phyloP scores from a whole-genome alignment of 1,284 basidiomycete genomes.

The Rhodotorula mucilaginosa region DNA sequence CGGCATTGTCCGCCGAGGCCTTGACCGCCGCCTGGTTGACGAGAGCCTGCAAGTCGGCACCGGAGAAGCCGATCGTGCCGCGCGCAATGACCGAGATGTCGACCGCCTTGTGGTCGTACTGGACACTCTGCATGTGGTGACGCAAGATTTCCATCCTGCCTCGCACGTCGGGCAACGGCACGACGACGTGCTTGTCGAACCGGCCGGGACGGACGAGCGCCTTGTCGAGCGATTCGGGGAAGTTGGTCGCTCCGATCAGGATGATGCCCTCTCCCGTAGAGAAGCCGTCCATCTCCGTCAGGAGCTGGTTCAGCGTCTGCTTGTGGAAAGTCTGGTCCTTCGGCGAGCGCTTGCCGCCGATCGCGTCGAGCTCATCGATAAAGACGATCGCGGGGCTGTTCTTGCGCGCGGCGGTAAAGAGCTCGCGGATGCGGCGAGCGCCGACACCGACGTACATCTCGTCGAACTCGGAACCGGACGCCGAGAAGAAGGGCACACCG shows the following conservation, averaged over 20 bases:
- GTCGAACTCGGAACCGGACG: constrained; percentile 84
- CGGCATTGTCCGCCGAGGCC: constrained; percentile 76
- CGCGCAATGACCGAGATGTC: constrained; percentile 81
- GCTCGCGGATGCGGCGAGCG: constrained; percentile 91
- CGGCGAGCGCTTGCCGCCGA: constrained; percentile 84
- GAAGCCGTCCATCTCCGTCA: constrained; percentile 95
- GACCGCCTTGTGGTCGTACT: constrained; percentile 62
- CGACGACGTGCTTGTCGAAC: constrained; percentile 86
- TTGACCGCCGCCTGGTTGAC: constrained; percentile 73
- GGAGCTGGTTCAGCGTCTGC: constrained; percentile 83
- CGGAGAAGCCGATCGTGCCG: constrained; percentile 85
- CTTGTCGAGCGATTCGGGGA: constrained; percentile 77
- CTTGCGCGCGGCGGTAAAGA: constrained; percentile 91
- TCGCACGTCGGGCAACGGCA: constrained; percentile 78
- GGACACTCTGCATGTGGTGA: constrained; percentile 81
- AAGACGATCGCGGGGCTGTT: constrained; percentile 94
- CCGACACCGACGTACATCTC: constrained; percentile 85
- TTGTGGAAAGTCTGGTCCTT: constrained; percentile 86
- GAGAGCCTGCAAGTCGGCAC: constrained; percentile 54
- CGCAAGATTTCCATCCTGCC: constrained; percentile 81
- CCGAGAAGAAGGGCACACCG: constrained; percentile 80
- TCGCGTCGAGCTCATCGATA: constrained; percentile 89
- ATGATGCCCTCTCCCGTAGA: constrained; percentile 85
- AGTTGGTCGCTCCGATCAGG: constrained; percentile 92
- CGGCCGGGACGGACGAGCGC: constrained; percentile 89